phyloP scores from a whole-genome alignment of 2,329 filamentous ascomycete species.

The Diaporthe destruens region DNA sequence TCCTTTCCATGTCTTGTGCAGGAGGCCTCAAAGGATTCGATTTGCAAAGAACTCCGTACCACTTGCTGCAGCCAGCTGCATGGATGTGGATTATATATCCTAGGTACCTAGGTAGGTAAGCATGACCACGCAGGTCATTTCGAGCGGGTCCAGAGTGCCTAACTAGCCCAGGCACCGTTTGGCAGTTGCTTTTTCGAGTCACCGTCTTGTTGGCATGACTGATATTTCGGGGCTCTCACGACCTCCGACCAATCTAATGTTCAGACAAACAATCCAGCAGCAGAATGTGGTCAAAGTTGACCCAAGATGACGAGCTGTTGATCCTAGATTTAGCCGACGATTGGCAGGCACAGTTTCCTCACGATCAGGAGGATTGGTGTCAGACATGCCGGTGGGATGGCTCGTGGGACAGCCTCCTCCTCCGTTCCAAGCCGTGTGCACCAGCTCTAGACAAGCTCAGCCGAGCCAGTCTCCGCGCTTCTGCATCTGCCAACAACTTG shows the following conservation, averaged over 20 bases:
- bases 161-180: neutral
- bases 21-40: too few relatives aligned
- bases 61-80: neutral
- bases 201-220: neutral
- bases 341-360: neutral
- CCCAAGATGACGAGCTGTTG: neutral
- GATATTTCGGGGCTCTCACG: neutral
- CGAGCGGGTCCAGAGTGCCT: neutral
- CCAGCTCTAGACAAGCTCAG: neutral
- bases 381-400: slow-evolving; percentile 6
- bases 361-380: neutral
- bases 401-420: slow-evolving; percentile 11
- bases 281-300: too few relatives aligned
- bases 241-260: too few relatives aligned
- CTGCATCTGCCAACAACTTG: neutral
- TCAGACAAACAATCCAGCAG: neutral
- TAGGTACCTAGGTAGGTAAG: too few relatives aligned
- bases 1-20: too few relatives aligned
- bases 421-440: neutral
- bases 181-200: neutral
- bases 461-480: neutral
- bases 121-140: neutral
- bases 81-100: slow-evolving; percentile 16
- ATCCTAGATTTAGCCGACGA: neutral
- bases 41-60: neutral